Base-by-base conservation (phyloP, 208 protist genomes). In the Acanthamoeba sp. region DNA sequence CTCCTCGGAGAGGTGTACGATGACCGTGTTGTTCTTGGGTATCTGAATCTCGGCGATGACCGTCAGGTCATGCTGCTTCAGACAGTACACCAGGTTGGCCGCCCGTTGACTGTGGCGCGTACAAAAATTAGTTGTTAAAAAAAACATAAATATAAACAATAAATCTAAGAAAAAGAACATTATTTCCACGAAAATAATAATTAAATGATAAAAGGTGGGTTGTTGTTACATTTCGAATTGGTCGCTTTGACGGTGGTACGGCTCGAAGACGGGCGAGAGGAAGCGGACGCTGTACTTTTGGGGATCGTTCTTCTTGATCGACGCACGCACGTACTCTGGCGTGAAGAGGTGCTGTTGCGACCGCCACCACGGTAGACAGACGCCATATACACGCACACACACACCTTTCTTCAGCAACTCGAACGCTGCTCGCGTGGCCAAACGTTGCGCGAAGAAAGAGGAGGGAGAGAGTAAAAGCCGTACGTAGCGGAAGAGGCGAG, bases 81-180 rank as follows among this genome's bases (percentile, higher is more conserved):
- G 36, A 32, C 66, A 78, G 66, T 78, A 78, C 66, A 78, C 66
- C 29, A 78, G 66, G 66, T 78, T 78, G 29, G 66, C 66, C 66
- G 66, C 66, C 36, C 66, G 66, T 22, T 78, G 66, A 20, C 66
- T 78, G 66, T 64, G 18, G 18, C 2, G 24, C 48, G n/a, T n/a
- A 52, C 48, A 52, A 52, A 52, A 4, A 52, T n/a, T 48, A 10
- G 42, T 48, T 48, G 42, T 48, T 48, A 69, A 69, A 12, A 36
- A 27, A 69, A 69, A 69, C 62, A 76, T 14, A 50, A 50, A 10
- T 20, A 1, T 14, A 50, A 50, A 50, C 10, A 48, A 10, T 3
- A 48, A 10, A 48, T 48, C 10, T 48, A 3, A 48, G n/a, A 48
- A 48, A 14, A 48, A 48, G 42, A 10, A 3, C 10, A 48, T 14